Evolutionary conservation across 179 eudicot genomes (phyloP).

Genomic region (Actinidia arguta): DNA sequence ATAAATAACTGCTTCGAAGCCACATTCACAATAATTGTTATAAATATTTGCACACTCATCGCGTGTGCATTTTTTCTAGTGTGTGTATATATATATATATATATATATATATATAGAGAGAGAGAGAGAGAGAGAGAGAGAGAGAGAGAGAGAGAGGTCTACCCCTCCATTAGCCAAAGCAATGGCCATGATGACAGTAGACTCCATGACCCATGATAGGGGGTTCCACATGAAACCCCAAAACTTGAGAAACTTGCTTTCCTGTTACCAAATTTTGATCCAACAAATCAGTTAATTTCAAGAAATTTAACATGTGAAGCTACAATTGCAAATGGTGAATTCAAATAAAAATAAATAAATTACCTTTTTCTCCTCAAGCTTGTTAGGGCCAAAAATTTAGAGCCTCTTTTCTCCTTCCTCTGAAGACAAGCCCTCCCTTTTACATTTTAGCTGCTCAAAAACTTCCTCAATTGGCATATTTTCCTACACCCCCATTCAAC

Average conservation of each 20-base stretch:
- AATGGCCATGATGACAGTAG: slow-evolving; percentile 87
- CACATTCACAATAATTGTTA: too few relatives aligned
- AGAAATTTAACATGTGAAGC: not conserved
- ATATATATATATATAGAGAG: not conserved
- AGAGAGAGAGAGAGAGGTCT: not conserved
- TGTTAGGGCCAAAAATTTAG: slow-evolving; percentile 75
- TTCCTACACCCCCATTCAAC: slow-evolving; percentile 48
- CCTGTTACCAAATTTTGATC: slow-evolving; percentile 35
- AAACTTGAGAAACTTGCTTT: slow-evolving; percentile 67
- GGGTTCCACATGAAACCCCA: slow-evolving; percentile 98
- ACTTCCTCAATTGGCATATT: slow-evolving; percentile 77
- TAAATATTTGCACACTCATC: too few relatives aligned
- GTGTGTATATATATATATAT: too few relatives aligned
- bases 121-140: too few relatives aligned
- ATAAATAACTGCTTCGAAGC: too few relatives aligned
- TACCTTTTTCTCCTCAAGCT: slow-evolving; percentile 86
- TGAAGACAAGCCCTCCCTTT: slow-evolving; percentile 67
- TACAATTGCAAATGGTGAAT: not conserved
- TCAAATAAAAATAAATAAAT: not conserved
- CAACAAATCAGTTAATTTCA: not conserved
- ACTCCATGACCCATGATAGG: slow-evolving; percentile 96
- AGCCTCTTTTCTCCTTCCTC: slow-evolving; percentile 72
- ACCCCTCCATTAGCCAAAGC: slow-evolving; percentile 84
- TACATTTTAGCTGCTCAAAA: slow-evolving; percentile 62
- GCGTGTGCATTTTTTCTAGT: too few relatives aligned